phyloP scores from a whole-genome alignment of 1,284 basidiomycete species.

The Austroboletus rostrupii region DNA sequence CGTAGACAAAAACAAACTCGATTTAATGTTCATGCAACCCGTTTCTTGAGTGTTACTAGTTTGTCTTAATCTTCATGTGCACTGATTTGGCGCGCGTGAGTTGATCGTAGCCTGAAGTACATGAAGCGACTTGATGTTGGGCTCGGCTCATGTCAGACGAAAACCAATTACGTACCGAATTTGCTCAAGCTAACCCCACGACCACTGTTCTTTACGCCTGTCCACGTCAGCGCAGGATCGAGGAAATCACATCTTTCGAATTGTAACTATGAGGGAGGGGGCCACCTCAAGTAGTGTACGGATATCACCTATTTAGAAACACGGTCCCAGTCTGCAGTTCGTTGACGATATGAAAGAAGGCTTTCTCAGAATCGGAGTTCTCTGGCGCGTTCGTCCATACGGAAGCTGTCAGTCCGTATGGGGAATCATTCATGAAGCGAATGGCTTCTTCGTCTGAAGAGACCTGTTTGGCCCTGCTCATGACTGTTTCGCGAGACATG shows the following conservation, averaged over 20 bases:
- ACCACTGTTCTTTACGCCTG: slow-evolving; percentile 90
- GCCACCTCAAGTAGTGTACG: background rate
- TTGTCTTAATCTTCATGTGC: slow-evolving; percentile 70
- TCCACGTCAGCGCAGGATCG: slow-evolving; percentile 92
- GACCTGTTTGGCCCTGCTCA: slow-evolving; percentile 42
- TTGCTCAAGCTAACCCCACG: slow-evolving; percentile 86
- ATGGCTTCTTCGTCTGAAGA: slow-evolving; percentile 83
- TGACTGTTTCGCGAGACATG: background rate
- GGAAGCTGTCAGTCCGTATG: slow-evolving; percentile 89
- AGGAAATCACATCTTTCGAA: slow-evolving; percentile 70
- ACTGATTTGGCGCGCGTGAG: slow-evolving; percentile 73
- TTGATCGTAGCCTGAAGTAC: slow-evolving; percentile 64
- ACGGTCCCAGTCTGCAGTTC: slow-evolving; percentile 87
- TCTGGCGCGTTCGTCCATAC: slow-evolving; percentile 81
- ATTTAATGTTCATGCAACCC: too few relatives aligned
- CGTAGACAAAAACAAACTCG: background rate
- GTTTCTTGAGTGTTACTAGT: background rate
- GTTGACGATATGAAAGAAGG: slow-evolving; percentile 69
- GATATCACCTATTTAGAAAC: slow-evolving; percentile 72
- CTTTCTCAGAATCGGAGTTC: slow-evolving; percentile 56
- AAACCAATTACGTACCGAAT: slow-evolving; percentile 60
- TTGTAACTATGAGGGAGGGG: background rate
- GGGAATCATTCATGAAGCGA: slow-evolving; percentile 92
- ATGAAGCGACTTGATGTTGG: background rate
- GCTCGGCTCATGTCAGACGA: background rate